A percentile compares a stretch with the other conserved stretches of the same genome.
These are phyloP conservation scores for Taphrina flavorubra DNA, from an alignment of 1,139 yeast genomes.

Conservation along the genomic window DNA sequence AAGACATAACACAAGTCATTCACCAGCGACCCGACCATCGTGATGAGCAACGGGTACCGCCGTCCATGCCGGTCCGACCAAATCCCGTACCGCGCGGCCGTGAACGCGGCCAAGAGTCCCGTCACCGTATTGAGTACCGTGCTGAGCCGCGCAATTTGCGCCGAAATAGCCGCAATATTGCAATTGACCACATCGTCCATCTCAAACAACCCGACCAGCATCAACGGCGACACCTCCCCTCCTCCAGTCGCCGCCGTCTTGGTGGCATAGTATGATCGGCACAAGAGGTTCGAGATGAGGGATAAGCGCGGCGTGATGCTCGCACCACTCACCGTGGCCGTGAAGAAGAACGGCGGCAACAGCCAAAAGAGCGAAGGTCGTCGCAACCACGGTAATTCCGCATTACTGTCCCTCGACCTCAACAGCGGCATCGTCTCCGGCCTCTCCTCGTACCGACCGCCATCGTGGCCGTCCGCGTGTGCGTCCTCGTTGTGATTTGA, in stretches of 20 bases:
- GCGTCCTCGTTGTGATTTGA: neutral
- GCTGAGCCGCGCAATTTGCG: conserved; percentile 42
- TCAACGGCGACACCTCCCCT: too few species aligned
- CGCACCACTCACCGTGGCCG: conserved; percentile 45
- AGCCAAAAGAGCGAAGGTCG: conserved; percentile 39
- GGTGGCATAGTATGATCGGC: conserved; percentile 43
- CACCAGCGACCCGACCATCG: conserved; percentile 44
- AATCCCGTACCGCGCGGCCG: conserved; percentile 44
- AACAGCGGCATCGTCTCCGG: conserved; percentile 6
- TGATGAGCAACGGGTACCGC: conserved; percentile 42
- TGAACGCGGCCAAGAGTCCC: conserved; percentile 42
- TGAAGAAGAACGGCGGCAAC: conserved; percentile 44
- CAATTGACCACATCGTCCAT: conserved; percentile 34
- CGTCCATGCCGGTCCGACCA: conserved; percentile 47
- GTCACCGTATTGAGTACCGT: conserved; percentile 43
- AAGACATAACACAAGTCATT: conserved; percentile 41
- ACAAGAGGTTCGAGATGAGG: conserved; percentile 42
- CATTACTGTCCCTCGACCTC: conserved; percentile 27
- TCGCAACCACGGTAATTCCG: conserved; percentile 16
- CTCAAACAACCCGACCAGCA: too few species aligned
- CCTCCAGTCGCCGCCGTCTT: conserved; percentile 8
- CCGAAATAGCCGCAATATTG: conserved; percentile 45
- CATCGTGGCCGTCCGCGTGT: neutral
- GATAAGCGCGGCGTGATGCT: conserved; percentile 45
- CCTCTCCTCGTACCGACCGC: neutral